Conservation (phyloP, 805 yeast genomes). For the Wickerhamiella galacta region DNA sequence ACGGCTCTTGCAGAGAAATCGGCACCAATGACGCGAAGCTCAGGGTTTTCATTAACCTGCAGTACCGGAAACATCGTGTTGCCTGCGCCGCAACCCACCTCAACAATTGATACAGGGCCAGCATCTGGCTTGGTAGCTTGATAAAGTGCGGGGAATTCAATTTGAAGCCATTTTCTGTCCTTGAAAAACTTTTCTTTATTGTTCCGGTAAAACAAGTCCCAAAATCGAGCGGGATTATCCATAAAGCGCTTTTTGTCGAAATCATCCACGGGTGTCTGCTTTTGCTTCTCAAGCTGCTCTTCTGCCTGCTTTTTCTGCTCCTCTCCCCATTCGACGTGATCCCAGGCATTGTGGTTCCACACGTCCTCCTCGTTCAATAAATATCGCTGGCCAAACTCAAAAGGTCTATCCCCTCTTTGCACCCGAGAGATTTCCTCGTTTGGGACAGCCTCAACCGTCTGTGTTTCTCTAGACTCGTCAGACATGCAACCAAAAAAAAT, state of each 20-base stretch:
- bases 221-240: conserved; percentile 75
- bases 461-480: too few species aligned
- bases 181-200: conserved; percentile 89
- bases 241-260: conserved; percentile 66
- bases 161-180: conserved; percentile 88
- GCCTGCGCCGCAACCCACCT: conserved; percentile 97
- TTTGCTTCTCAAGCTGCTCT: conserved; percentile 55
- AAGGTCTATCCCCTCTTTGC: conserved; percentile 64
- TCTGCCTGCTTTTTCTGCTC: conserved; percentile 68
- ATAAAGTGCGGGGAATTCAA: conserved; percentile 79
- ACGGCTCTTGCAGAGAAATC: conserved; percentile 87
- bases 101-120: conserved; percentile 61
- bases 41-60: conserved; percentile 64
- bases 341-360: conserved; percentile 90
- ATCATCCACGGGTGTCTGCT: conserved; percentile 70
- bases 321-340: conserved; percentile 94
- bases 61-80: conserved; percentile 88
- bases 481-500: too few species aligned
- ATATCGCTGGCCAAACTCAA: conserved; percentile 76
- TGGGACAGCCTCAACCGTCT: neutral
- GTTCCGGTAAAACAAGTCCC: conserved; percentile 88
- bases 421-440: conserved; percentile 19
- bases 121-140: conserved; percentile 58
- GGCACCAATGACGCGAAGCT: conserved; percentile 60
- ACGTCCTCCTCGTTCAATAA: conserved; percentile 55